These are phyloP conservation scores for Mycena venus DNA, from an alignment of 768 basidiomycete species.

Conservation along the genomic window DNA sequence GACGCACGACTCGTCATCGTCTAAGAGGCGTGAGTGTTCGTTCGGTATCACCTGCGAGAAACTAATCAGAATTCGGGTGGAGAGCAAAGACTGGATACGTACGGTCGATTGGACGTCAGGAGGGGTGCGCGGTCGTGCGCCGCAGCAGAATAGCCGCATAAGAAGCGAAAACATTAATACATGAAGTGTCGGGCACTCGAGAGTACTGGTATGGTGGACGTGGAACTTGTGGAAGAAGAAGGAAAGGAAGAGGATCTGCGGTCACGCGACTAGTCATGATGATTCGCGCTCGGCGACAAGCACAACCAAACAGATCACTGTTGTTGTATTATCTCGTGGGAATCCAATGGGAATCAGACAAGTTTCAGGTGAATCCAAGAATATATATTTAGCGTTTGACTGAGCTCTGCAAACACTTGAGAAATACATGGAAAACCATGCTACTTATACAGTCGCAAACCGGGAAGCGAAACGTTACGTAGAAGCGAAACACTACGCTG, in stretches of 20 bases:
- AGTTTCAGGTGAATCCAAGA: too few species aligned
- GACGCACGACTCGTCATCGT: neutral
- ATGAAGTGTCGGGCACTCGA: neutral
- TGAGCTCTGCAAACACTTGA: too few species aligned
- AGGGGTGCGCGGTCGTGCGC: neutral
- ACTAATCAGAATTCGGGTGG: neutral
- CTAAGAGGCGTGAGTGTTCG: constrained; percentile 20
- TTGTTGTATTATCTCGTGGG: too few species aligned
- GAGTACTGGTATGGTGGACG: neutral
- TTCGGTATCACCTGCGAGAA: constrained; percentile 23
- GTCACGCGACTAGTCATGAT: too few species aligned
- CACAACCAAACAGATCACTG: too few species aligned
- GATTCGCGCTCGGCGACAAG: too few species aligned
- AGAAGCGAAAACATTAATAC: constrained; percentile 4
- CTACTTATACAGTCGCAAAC: too few species aligned
- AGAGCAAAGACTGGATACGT: neutral
- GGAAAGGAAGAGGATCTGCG: neutral
- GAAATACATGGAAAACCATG: too few species aligned
- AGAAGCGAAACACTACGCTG: too few species aligned
- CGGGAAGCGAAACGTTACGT: too few species aligned
- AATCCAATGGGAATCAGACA: too few species aligned
- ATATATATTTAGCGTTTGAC: too few species aligned
- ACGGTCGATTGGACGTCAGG: constrained; percentile 2
- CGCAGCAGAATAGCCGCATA: constrained; percentile 2
- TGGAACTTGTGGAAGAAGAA: neutral